Percentiles rank a stretch among this genome's conserved stretches.
Conservation (phyloP, 768 basidiomycete genomes). For the Austroboletus eburneus region DNA sequence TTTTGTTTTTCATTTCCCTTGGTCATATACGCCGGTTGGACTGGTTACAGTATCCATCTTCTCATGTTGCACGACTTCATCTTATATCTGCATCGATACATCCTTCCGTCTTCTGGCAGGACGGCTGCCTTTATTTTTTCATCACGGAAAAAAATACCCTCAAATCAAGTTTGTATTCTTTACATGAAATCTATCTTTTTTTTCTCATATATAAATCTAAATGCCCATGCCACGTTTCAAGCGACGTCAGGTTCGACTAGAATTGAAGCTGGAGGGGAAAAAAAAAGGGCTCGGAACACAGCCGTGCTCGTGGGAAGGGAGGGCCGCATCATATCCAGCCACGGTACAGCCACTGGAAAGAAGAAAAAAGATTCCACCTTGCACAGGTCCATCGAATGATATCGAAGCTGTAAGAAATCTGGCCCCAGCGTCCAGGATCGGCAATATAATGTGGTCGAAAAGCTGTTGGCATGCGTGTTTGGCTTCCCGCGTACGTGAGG, state of each 20-base stretch:
- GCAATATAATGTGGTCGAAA: not conserved
- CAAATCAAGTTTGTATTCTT: slow-evolving; percentile 20
- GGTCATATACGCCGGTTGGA: slow-evolving; percentile 5
- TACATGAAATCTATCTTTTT: slow-evolving; percentile 4
- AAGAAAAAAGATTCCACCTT: not conserved
- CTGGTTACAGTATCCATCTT: slow-evolving; percentile 1
- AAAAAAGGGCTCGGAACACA: slow-evolving; percentile 5
- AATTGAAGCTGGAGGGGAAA: not conserved
- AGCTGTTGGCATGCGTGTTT: not conserved
- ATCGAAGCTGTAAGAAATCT: slow-evolving; percentile 2
- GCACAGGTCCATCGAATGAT: not conserved
- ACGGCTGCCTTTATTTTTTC: slow-evolving; percentile 9
- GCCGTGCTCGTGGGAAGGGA: slow-evolving; percentile 17
- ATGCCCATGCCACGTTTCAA: not conserved
- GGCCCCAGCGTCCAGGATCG: slow-evolving; percentile 1
- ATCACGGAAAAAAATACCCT: slow-evolving; percentile 20
- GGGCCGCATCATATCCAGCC: too few species aligned
- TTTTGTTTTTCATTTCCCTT: not conserved
- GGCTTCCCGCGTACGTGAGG: slow-evolving; percentile 16
- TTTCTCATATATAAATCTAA: not conserved
- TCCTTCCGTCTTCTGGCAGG: slow-evolving; percentile 20
- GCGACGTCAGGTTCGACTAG: not conserved
- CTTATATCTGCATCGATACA: slow-evolving; percentile 9
- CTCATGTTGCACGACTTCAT: slow-evolving; percentile 9
- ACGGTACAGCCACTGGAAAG: too few species aligned